Conservation (phyloP, 2,329 filamentous ascomycete genomes). For the Leptographium lundbergii region DNA sequence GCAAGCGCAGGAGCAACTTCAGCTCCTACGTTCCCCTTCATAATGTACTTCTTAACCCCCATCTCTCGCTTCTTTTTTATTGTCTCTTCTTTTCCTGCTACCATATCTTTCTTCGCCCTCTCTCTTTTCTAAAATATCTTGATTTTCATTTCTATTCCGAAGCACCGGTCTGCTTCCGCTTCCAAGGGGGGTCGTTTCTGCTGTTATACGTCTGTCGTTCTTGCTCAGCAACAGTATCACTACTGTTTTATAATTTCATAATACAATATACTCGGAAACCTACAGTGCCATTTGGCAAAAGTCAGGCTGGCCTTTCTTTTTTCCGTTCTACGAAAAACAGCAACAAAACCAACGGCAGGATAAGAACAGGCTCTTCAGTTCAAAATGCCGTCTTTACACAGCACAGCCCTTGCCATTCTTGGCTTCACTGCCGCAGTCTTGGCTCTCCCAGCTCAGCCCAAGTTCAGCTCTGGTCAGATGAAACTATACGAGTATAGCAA, state of each 20-base stretch:
- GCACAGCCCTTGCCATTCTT: constrained; percentile 28
- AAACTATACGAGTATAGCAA: constrained; percentile 33
- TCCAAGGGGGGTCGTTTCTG: constrained; percentile 14
- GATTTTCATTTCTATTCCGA: constrained; percentile 24
- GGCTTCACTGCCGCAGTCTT: constrained; percentile 31
- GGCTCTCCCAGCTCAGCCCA: constrained; percentile 32
- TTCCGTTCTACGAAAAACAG: constrained; percentile 10
- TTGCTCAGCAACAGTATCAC: constrained; percentile 5
- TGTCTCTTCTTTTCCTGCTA: constrained; percentile 1
- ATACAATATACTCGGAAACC: constrained; percentile 19
- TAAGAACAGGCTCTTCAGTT: constrained; percentile 2
- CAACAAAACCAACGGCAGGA: constrained; percentile 15
- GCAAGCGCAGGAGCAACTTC: neutral
- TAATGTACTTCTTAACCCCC: neutral
- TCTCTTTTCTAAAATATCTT: constrained; percentile 9
- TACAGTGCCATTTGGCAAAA: constrained; percentile 19
- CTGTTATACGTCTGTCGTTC: constrained; percentile 1
- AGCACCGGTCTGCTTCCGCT: constrained; percentile 43
- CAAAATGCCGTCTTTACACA: constrained; percentile 34
- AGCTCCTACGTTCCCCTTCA: neutral
- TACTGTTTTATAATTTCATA: constrained; percentile 12
- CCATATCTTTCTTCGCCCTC: constrained; percentile 4
- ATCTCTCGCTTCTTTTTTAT: neutral
- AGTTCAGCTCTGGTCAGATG: constrained; percentile 30
- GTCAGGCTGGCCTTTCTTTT: constrained; percentile 27